These are phyloP conservation scores for Tephrocybe sp. DNA, from an alignment of 768 basidiomycete species.

Conservation along the genomic window DNA sequence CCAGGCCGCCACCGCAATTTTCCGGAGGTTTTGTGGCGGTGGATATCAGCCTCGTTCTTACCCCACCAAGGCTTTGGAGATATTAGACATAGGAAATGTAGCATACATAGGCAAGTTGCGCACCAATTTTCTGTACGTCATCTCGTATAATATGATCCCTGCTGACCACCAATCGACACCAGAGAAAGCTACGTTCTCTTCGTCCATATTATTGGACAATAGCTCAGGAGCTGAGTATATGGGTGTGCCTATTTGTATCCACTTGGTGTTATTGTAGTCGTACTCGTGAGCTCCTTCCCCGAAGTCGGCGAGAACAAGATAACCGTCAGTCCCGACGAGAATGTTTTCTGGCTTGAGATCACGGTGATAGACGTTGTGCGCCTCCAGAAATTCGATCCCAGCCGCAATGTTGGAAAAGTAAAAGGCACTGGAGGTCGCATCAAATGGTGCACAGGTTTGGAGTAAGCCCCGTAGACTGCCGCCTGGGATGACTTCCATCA, in stretches of 20 bases:
- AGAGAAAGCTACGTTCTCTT: conserved; percentile 16
- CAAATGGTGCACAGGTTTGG: conserved; percentile 28
- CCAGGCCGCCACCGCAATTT: conserved; percentile 39
- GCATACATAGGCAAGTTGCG: conserved; percentile 15
- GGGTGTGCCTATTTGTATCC: conserved; percentile 42
- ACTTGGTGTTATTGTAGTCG: conserved; percentile 23
- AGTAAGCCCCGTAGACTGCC: conserved; percentile 42
- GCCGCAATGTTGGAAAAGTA: conserved; percentile 56
- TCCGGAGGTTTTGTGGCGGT: conserved; percentile 24
- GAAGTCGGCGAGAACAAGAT: conserved; percentile 54
- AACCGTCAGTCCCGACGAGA: conserved; percentile 55
- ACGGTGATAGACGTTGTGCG: conserved; percentile 45
- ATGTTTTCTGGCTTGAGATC: conserved; percentile 63
- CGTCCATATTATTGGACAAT: conserved; percentile 16
- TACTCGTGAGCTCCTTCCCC: conserved; percentile 34
- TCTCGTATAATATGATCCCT: conserved; percentile 53
- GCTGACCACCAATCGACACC: conserved; percentile 57
- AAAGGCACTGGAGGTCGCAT: conserved; percentile 38
- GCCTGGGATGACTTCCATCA: conserved; percentile 50
- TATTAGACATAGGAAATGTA: too few species aligned
- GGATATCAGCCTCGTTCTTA: conserved; percentile 23
- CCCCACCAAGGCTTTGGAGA: conserved; percentile 22
- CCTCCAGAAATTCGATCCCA: conserved; percentile 48
- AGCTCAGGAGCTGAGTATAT: conserved; percentile 53
- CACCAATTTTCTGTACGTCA: conserved; percentile 40